Evolutionary conservation across 176 grass and related monocot species (phyloP), one percentile per base, ranked within the genome.

Genomic region (Triticum urartu): DNA sequence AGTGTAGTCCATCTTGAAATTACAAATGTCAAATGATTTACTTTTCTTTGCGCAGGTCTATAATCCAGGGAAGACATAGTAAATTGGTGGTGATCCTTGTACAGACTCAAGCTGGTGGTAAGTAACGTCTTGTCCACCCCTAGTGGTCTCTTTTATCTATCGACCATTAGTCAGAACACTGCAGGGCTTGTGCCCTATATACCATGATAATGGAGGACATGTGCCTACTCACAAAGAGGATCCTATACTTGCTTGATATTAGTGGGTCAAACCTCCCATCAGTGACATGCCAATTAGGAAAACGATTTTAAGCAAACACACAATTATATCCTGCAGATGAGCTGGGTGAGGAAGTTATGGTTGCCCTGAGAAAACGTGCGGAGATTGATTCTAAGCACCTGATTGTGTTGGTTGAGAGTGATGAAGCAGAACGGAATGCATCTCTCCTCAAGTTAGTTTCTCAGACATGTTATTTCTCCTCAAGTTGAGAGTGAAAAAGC

Each of bases 81-180:
- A 94, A 88, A 91, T 90, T 96, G 86, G 87, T 99, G 80, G 92
- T 99, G 86, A 89, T 99, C 69, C 88, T 99, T 67, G 85, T 99
- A 70, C 97, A 93, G 28, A 70, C 71, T 77, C 86, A 94, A 91
- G 60, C 78, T 15, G 81, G 81, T 84, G 90, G 94, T 98, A 83
- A 88, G 88, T 88, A 71, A 59, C 3, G 18, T 34, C 32, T 72
- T 15, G 42, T 45, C 35, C 9, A 40, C 61, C 4, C 24, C 4
- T 34, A 42, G 39, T 78, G 32, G 79, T 64, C 11, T 85, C 26
- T 77, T 24, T 50, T 81, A 42, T 81, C 63, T 7, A n/a, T 70
- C 26, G 35, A 78, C 59, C 62, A 77, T 11, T 69, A 68, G 11
- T 64, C 39, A 26, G n/a, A 34, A 79, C 8, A 79, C 75, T 58